phyloP scores from a whole-genome alignment of 2,329 filamentous ascomycete species.

The Dendrostoma leiphaemia region DNA sequence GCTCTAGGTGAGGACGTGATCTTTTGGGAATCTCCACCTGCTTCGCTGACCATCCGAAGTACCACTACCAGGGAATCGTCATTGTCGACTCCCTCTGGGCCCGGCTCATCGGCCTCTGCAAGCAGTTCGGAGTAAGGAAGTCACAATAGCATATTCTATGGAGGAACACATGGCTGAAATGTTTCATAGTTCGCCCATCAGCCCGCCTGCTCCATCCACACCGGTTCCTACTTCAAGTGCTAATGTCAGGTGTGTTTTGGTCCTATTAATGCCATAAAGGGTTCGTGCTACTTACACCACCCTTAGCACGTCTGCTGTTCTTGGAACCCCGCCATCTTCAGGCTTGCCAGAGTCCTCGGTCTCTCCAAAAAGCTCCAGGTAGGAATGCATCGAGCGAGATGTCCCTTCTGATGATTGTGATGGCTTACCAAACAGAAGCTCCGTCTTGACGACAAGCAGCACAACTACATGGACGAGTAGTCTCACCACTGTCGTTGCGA shows the following conservation, averaged over 20 bases:
- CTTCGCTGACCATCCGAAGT: not conserved
- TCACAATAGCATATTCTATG: not conserved
- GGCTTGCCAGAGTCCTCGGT: not conserved
- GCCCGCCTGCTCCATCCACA: not conserved
- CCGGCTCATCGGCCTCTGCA: not conserved
- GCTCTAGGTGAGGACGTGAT: not conserved
- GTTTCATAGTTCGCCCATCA: not conserved
- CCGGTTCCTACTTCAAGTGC: not conserved
- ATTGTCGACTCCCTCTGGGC: not conserved
- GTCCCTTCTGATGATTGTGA: not conserved
- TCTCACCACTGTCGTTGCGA: slow-evolving; percentile 14
- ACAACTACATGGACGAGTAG: slow-evolving; percentile 16
- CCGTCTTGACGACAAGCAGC: not conserved
- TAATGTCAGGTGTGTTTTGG: not conserved
- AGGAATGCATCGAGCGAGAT: not conserved
- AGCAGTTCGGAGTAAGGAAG: not conserved
- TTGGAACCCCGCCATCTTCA: not conserved
- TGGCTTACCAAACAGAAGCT: not conserved
- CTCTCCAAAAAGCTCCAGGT: not conserved
- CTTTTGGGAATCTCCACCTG: not conserved
- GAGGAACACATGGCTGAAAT: not conserved
- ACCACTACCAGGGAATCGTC: not conserved
- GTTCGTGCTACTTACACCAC: not conserved
- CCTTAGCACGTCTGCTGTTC: not conserved
- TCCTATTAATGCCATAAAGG: not conserved